Evolutionary conservation across 1,139 yeast species (phyloP), one percentile per base, ranked within the genome.

Genomic region (Candida mesenterica): DNA sequence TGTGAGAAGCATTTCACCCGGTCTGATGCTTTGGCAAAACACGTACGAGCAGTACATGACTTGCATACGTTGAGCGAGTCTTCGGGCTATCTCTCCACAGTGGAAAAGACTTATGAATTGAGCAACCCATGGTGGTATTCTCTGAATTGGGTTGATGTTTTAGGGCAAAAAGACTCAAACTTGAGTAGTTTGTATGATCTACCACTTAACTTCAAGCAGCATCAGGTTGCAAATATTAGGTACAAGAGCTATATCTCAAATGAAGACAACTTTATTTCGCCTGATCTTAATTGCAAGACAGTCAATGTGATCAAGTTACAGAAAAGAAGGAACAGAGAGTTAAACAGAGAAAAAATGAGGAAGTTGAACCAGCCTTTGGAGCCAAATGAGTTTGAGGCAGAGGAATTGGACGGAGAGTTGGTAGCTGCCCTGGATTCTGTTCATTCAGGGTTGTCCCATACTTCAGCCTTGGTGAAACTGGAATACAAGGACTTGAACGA

Each of bases 11-110:
- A 71, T 34, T 82, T 81, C 49, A 69, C 77, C 1, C 55, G 82
- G 38, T 65, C 80, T 1, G 86, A 79, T 43, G 84, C 82, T 1
- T 61, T 84, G 43, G 73, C 82, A 10, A 73, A 77, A 48, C 92
- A 84, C 53, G 66, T 82, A 36, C 69, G 78, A 33, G 72, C 79
- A 0, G 82, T 73, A 1, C 89, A 82, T 49, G 82, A 77, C 39
- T 65, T 70, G 38, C 68, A 68, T 39, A 57, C 60, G 34, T 50
- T 60, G 15, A 42, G 56, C 31, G 52, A 52, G 15, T 71, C 65
- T 34, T 50, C 48, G 8, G 64, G 58, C 12, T 62, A 61, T 37
- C 42, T 60, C 25, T 45, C 45, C 10, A 38, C 63, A 24, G 50
- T 68, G 30, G 64, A 65, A 33, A 48, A 53, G 28, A 71, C 67